Conservation (phyloP, 352 stramenopile species). For the Pythium aphanidermatum region DNA sequence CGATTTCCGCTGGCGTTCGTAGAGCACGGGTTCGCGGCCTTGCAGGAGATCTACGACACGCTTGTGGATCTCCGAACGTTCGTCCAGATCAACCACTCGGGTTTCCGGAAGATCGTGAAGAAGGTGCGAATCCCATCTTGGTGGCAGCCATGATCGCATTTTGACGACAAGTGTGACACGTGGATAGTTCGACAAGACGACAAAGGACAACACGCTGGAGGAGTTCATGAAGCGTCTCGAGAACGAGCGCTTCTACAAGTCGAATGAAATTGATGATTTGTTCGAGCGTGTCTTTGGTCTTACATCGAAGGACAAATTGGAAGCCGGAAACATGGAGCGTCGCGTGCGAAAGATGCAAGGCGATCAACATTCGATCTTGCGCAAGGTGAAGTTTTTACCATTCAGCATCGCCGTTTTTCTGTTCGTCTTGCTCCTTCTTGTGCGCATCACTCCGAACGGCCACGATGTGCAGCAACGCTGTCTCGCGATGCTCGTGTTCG, state of each 20-base stretch:
- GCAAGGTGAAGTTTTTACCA: constrained; percentile 81
- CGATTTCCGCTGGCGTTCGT: background rate
- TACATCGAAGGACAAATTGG: constrained; percentile 84
- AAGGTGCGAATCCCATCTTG: constrained; percentile 66
- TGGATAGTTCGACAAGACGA: constrained; percentile 88
- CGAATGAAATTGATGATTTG: constrained; percentile 68
- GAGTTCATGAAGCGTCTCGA: constrained; percentile 79
- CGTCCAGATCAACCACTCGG: constrained; percentile 90
- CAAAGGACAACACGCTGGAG: constrained; percentile 56
- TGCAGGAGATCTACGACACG: constrained; percentile 89
- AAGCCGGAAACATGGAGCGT: constrained; percentile 84
- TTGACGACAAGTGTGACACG: too few relatives aligned
- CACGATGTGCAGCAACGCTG: constrained; percentile 80
- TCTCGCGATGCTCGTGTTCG: constrained; percentile 87
- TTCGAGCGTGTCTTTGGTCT: constrained; percentile 74
- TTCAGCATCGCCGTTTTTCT: constrained; percentile 63
- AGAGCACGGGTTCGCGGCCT: constrained; percentile 69
- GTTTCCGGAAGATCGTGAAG: constrained; percentile 93
- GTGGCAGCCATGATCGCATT: too few relatives aligned
- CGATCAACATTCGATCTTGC: constrained; percentile 76
- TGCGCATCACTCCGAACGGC: constrained; percentile 71
- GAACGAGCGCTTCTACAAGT: constrained; percentile 74
- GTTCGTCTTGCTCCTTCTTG: constrained; percentile 66
- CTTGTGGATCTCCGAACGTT: constrained; percentile 87
- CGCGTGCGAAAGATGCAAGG: constrained; percentile 77